phyloP scores from a whole-genome alignment of 768 basidiomycete species.

The Lentinula detonsa region DNA sequence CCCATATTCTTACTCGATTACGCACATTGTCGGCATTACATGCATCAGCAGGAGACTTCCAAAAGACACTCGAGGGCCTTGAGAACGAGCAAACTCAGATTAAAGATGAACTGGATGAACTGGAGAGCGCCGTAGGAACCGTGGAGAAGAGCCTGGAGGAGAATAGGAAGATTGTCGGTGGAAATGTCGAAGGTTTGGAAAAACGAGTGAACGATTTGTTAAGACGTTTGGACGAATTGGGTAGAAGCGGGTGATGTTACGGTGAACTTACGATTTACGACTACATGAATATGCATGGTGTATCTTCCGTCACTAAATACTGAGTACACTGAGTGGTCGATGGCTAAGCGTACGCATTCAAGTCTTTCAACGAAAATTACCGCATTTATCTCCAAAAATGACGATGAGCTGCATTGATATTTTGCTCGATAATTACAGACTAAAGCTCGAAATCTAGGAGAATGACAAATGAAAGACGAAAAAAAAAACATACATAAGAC shows the following conservation, averaged over 20 bases:
- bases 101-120: constrained; percentile 57
- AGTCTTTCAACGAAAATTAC: too few relatives aligned
- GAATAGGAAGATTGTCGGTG: constrained; percentile 64
- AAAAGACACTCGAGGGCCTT: constrained; percentile 54
- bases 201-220: constrained; percentile 35
- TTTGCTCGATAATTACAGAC: too few relatives aligned
- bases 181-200: constrained; percentile 72
- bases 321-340: too few relatives aligned
- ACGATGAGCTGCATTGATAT: too few relatives aligned
- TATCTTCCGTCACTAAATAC: too few relatives aligned
- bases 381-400: too few relatives aligned
- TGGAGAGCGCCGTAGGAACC: constrained; percentile 59
- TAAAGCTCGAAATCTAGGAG: too few relatives aligned
- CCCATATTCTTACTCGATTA: constrained; percentile 85
- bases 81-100: constrained; percentile 70
- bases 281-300: too few relatives aligned
- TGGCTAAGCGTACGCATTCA: too few relatives aligned
- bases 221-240: constrained; percentile 30
- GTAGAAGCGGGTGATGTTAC: not conserved
- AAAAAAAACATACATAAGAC: not conserved
- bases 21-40: constrained; percentile 82
- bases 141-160: constrained; percentile 74
- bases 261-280: not conserved
- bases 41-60: constrained; percentile 73
- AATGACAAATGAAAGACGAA: not conserved